phyloP scores from a whole-genome alignment of 2,329 filamentous ascomycete species.

The Incumbomyces lentus region DNA sequence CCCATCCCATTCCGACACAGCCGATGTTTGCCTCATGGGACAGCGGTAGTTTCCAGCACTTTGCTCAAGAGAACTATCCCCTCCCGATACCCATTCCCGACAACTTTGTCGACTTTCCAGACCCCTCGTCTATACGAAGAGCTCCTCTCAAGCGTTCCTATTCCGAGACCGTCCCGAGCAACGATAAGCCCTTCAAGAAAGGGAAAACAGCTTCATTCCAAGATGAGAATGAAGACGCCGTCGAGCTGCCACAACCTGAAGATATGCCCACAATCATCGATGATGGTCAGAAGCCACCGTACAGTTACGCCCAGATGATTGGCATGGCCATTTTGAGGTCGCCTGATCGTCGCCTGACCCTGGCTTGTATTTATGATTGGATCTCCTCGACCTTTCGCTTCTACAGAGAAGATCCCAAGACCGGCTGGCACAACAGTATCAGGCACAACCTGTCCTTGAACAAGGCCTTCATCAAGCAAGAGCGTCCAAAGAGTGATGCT shows the following conservation, averaged over 20 bases:
- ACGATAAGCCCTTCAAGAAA: constrained; percentile 62
- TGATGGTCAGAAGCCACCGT: constrained; percentile 77
- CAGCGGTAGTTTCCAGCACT: constrained; percentile 25
- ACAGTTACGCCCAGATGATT: constrained; percentile 90
- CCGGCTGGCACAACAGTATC: constrained; percentile 97
- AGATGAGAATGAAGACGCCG: constrained; percentile 39
- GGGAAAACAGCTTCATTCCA: constrained; percentile 35
- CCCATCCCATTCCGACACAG: constrained; percentile 29
- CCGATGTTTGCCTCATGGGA: constrained; percentile 42
- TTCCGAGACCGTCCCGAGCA: constrained; percentile 62
- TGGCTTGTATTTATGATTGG: constrained; percentile 98
- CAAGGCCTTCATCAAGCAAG: constrained; percentile 92
- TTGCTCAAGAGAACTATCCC: constrained; percentile 42
- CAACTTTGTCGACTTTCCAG: constrained; percentile 38
- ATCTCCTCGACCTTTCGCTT: constrained; percentile 91
- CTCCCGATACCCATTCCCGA: constrained; percentile 31
- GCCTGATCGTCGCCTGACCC: constrained; percentile 68
- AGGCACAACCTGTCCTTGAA: constrained; percentile 94
- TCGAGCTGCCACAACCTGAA: constrained; percentile 56
- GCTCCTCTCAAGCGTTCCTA: constrained; percentile 48
- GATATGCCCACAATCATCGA: constrained; percentile 76
- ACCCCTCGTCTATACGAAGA: constrained; percentile 36
- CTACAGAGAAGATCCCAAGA: constrained; percentile 64
- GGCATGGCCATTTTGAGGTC: constrained; percentile 93
- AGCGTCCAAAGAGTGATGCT: constrained; percentile 90